Conservation (phyloP, 208 protist genomes). For the Trypanosoma vivax region DNA sequence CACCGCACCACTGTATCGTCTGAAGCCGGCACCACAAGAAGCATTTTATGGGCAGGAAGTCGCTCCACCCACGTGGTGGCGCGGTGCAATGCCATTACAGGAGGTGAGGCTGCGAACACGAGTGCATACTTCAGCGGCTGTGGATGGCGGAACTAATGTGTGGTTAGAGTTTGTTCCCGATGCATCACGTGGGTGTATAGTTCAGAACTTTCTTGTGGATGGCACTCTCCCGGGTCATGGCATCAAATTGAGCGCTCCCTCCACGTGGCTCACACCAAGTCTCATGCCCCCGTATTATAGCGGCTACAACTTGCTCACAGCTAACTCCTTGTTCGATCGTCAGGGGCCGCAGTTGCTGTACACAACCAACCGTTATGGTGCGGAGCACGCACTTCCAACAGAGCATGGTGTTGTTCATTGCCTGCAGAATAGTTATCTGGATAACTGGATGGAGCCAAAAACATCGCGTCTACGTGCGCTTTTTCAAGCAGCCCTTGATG, state of each 20-base stretch:
- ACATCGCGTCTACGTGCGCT: conserved; percentile 18
- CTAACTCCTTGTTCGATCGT: conserved; percentile 9
- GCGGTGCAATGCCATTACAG: conserved; percentile 40
- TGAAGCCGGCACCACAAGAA: background rate
- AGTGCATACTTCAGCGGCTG: conserved; percentile 16
- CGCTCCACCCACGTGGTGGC: conserved; percentile 7
- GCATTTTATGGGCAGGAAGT: background rate
- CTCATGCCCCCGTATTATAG: conserved; percentile 41
- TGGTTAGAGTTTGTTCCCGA: conserved; percentile 26
- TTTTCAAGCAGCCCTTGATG: conserved; percentile 20
- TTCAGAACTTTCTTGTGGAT: conserved; percentile 29
- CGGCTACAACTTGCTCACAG: conserved; percentile 50
- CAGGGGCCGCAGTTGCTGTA: conserved; percentile 20
- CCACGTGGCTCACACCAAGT: background rate
- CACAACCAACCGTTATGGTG: conserved; percentile 45
- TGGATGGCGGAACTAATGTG: conserved; percentile 12
- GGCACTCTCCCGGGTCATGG: conserved; percentile 17
- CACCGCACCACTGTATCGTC: conserved; percentile 42
- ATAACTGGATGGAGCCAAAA: conserved; percentile 57
- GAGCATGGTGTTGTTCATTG: conserved; percentile 30
- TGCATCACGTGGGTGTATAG: conserved; percentile 33
- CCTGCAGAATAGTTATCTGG: conserved; percentile 50
- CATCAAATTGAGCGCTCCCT: background rate
- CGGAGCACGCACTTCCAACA: conserved; percentile 15
- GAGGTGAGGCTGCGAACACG: conserved; percentile 26